phyloP scores from a whole-genome alignment of 768 basidiomycete genomes.

The Podaxis pistillaris region DNA sequence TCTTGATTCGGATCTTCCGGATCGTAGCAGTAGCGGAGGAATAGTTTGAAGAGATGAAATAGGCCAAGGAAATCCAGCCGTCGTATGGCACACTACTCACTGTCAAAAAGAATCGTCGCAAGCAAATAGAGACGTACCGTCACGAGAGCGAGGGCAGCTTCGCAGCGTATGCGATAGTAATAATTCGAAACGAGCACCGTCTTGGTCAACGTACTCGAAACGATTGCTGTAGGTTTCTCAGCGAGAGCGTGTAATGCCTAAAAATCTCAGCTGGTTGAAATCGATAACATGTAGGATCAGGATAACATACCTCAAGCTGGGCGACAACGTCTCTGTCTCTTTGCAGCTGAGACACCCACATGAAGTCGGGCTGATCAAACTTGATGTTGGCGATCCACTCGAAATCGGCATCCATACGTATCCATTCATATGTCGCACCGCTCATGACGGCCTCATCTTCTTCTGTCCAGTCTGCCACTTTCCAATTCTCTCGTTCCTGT shows the following conservation, averaged over 20 bases:
- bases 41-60: constrained; percentile 95
- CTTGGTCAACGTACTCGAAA: constrained; percentile 89
- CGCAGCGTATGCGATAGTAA: constrained; percentile 93
- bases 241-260: constrained; percentile 91
- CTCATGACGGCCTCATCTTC: constrained; percentile 93
- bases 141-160: constrained; percentile 85
- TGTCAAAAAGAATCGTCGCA: constrained; percentile 13
- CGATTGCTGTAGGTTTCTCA: constrained; percentile 78
- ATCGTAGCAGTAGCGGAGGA: constrained; percentile 87
- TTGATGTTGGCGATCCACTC: constrained; percentile 96
- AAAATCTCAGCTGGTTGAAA: constrained; percentile 2
- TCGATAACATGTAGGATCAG: constrained; percentile 2
- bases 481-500: constrained; percentile 90
- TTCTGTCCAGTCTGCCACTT: constrained; percentile 96
- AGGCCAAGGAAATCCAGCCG: constrained; percentile 85
- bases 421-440: constrained; percentile 98
- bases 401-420: constrained; percentile 97
- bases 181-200: constrained; percentile 94
- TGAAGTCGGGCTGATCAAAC: constrained; percentile 95
- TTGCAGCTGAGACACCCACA: constrained; percentile 97
- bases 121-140: constrained; percentile 50
- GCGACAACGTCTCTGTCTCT: constrained; percentile 96
- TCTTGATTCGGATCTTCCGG: constrained; percentile 81
- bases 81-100: constrained; percentile 74
- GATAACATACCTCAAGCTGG: constrained; percentile 79